Conservation (phyloP, 2,329 filamentous ascomycete species). For the Hymenoscyphus repandus region DNA sequence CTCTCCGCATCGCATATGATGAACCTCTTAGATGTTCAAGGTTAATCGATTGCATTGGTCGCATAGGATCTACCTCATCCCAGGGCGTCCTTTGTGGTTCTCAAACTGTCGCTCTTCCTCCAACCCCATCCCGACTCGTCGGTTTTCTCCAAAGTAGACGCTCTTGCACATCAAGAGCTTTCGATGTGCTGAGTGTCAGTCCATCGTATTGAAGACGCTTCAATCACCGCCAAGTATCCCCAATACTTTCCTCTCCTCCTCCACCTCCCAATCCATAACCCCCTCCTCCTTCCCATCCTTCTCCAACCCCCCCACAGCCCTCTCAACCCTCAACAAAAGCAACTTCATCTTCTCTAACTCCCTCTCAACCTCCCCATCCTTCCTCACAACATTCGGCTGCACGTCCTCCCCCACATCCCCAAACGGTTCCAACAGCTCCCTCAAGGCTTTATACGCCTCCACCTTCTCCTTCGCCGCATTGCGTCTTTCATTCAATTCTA, state of each 20-base stretch:
- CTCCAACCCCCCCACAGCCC: slow-evolving; percentile 38
- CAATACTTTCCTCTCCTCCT: slow-evolving; percentile 2
- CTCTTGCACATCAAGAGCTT: too few species aligned
- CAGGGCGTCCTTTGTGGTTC: too few species aligned
- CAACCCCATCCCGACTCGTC: too few species aligned
- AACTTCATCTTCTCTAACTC: slow-evolving; percentile 64
- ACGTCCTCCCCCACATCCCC: slow-evolving; percentile 36
- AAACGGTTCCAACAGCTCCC: slow-evolving; percentile 47
- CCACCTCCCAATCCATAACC: slow-evolving; percentile 21
- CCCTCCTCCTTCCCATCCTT: slow-evolving; percentile 21
- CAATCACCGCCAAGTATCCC: slow-evolving; percentile 1
- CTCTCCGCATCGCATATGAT: too few species aligned
- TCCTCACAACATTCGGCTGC: slow-evolving; percentile 63
- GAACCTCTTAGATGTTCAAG: too few species aligned
- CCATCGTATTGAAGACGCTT: not conserved
- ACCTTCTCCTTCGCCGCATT: slow-evolving; percentile 37
- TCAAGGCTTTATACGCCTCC: slow-evolving; percentile 45
- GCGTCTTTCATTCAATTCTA: slow-evolving; percentile 43
- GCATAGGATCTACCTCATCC: too few species aligned
- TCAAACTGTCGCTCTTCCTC: too few species aligned
- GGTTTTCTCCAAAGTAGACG: too few species aligned
- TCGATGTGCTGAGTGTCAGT: too few species aligned
- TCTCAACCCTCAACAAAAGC: slow-evolving; percentile 54
- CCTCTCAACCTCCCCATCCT: slow-evolving; percentile 57
- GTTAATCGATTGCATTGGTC: too few species aligned